phyloP scores from a whole-genome alignment of 768 basidiomycete species.

The Mycena polygramma region DNA sequence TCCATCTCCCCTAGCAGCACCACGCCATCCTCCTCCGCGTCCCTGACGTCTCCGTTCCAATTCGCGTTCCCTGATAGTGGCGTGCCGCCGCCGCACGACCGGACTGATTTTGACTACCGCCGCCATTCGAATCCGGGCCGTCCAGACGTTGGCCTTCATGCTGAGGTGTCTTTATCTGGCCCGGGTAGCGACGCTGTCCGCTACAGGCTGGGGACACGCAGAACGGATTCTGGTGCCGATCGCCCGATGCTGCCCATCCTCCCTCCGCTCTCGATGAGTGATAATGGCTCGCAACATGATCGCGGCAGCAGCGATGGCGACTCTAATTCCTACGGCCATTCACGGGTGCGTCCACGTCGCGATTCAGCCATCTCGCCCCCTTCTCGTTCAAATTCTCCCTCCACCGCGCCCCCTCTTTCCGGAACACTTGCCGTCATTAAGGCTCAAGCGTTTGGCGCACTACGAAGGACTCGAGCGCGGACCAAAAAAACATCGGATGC shows the following conservation, averaged over 20 bases:
- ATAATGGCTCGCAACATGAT: slow-evolving; percentile 65
- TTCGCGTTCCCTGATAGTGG: slow-evolving; percentile 72
- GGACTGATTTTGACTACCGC: slow-evolving; percentile 76
- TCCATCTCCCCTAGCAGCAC: slow-evolving; percentile 80
- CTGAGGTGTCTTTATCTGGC: slow-evolving; percentile 73
- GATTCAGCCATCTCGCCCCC: slow-evolving; percentile 58
- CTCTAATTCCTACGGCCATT: slow-evolving; percentile 54
- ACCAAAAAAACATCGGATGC: slow-evolving; percentile 80
- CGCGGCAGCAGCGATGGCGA: slow-evolving; percentile 71
- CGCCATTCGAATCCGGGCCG: slow-evolving; percentile 62
- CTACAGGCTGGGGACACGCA: slow-evolving; percentile 67
- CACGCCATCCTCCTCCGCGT: slow-evolving; percentile 71
- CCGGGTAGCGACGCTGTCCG: slow-evolving; percentile 69
- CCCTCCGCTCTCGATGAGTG: slow-evolving; percentile 64
- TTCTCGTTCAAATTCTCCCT: slow-evolving; percentile 64
- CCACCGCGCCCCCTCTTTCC: slow-evolving; percentile 63
- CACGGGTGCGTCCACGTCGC: slow-evolving; percentile 64
- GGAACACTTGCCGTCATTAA: slow-evolving; percentile 92
- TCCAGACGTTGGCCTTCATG: slow-evolving; percentile 77
- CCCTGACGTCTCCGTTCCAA: slow-evolving; percentile 76
- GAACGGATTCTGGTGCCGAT: slow-evolving; percentile 63
- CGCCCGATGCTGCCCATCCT: slow-evolving; percentile 61
- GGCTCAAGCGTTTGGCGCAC: slow-evolving; percentile 89
- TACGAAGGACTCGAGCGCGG: slow-evolving; percentile 82
- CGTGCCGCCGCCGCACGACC: slow-evolving; percentile 63